phyloP scores from a whole-genome alignment of 306 rosid species.

The Vigna hirtella region DNA sequence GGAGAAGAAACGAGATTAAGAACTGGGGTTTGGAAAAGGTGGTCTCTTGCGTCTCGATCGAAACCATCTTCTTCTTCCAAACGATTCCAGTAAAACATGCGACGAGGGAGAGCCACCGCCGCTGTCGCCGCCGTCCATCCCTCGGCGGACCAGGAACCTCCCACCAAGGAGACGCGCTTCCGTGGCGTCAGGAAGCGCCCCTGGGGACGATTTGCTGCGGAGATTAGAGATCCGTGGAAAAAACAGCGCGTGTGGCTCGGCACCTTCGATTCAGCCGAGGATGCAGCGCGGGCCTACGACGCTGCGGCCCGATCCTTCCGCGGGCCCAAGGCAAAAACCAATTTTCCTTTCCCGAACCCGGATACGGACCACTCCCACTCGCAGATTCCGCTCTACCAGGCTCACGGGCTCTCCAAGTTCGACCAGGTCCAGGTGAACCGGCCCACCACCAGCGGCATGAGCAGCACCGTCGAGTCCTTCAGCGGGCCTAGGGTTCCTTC shows the following conservation, averaged over 20 bases:
- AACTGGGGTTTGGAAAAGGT: slow-evolving; percentile 44
- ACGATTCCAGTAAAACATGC: slow-evolving; percentile 43
- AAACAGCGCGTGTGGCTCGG: slow-evolving; percentile 93
- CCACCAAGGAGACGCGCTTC: slow-evolving; percentile 59
- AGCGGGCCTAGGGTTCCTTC: slow-evolving; percentile 72
- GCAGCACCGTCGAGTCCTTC: slow-evolving; percentile 92
- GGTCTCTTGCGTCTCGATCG: slow-evolving; percentile 39
- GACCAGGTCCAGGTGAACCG: slow-evolving; percentile 56
- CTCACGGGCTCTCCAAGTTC: slow-evolving; percentile 51
- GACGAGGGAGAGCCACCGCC: slow-evolving; percentile 54
- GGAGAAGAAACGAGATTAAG: slow-evolving; percentile 47
- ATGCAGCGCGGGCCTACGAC: slow-evolving; percentile 88
- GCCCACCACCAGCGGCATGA: slow-evolving; percentile 84
- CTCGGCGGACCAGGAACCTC: slow-evolving; percentile 2
- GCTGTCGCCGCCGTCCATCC: slow-evolving; percentile 42
- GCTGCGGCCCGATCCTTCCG: slow-evolving; percentile 78
- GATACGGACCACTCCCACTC: not conserved
- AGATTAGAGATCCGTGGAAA: slow-evolving; percentile 92
- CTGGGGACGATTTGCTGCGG: slow-evolving; percentile 95
- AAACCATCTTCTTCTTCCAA: slow-evolving; percentile 18
- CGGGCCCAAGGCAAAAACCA: slow-evolving; percentile 84
- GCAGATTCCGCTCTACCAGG: slow-evolving; percentile 44
- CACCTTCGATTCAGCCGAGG: slow-evolving; percentile 82
- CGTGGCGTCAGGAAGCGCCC: slow-evolving; percentile 93
- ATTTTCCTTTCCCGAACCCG: slow-evolving; percentile 57